A percentile compares a stretch with the other conserved stretches of the same genome.
These are phyloP conservation scores for Aspergillus melleus DNA, from an alignment of 2,329 filamentous ascomycete genomes.

Conservation along the genomic window DNA sequence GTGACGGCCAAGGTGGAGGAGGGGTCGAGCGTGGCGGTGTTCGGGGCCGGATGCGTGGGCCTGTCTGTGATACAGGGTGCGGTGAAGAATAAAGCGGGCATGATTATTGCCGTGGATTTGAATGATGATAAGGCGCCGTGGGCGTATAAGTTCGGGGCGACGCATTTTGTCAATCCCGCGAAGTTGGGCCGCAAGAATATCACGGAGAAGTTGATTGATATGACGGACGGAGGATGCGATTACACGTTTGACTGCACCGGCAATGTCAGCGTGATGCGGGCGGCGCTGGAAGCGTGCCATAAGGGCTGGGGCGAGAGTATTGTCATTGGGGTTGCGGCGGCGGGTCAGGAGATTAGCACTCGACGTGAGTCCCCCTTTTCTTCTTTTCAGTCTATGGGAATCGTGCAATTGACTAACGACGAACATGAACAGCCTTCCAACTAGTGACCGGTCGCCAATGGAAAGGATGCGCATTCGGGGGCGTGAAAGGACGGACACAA, in stretches of 20 bases:
- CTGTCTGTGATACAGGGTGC: constrained; percentile 93
- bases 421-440: constrained; percentile 74
- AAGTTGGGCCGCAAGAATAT: constrained; percentile 74
- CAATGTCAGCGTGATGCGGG: constrained; percentile 93
- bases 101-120: constrained; percentile 68
- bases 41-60: constrained; percentile 94
- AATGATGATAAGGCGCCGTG: constrained; percentile 90
- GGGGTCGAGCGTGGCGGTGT: constrained; percentile 85
- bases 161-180: constrained; percentile 91
- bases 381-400: too few species aligned
- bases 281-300: constrained; percentile 94
- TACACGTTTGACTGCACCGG: constrained; percentile 99
- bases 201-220: constrained; percentile 89
- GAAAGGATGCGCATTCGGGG: constrained; percentile 95
- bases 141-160: constrained; percentile 91
- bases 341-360: constrained; percentile 92
- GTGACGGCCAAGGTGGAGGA: constrained; percentile 91
- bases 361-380: constrained; percentile 64
- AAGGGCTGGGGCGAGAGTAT: constrained; percentile 99
- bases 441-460: constrained; percentile 94
- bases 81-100: constrained; percentile 72
- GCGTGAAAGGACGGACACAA: constrained; percentile 94
- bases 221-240: constrained; percentile 97
- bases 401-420: not conserved
- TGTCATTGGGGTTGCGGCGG: constrained; percentile 94